These are phyloP conservation scores for Coemansia sp. DNA, from an alignment of 192 early-diverging fungal genomes.

Conservation along the genomic window DNA sequence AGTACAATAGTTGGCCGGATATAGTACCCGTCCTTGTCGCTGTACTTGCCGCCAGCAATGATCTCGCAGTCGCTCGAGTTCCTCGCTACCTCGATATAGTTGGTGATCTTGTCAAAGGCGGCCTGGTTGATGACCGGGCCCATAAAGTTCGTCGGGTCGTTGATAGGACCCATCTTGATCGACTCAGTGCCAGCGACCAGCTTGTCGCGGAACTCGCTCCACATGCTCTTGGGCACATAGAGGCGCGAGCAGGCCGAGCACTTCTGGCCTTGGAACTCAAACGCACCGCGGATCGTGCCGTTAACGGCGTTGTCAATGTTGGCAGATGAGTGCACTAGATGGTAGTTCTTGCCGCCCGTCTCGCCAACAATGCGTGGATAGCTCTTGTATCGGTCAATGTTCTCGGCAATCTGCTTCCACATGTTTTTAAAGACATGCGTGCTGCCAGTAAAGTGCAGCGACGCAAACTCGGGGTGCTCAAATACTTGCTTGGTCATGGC, in stretches of 20 bases:
- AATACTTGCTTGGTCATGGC: slow-evolving; percentile 78
- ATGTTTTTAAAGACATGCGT: slow-evolving; percentile 90
- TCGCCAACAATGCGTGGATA: slow-evolving; percentile 98
- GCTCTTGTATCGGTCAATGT: slow-evolving; percentile 85
- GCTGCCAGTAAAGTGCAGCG: slow-evolving; percentile 95
- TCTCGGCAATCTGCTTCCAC: slow-evolving; percentile 87
- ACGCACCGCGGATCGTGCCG: slow-evolving; percentile 87
- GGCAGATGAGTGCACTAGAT: slow-evolving; percentile 78
- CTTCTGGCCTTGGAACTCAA: slow-evolving; percentile 99
- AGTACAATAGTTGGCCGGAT: slow-evolving; percentile 88
- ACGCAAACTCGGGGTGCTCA: slow-evolving; percentile 87
- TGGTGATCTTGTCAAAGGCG: slow-evolving; percentile 90
- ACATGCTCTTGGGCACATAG: slow-evolving; percentile 84
- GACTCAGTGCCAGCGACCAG: slow-evolving; percentile 66
- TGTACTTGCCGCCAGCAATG: slow-evolving; percentile 86
- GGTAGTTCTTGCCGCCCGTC: slow-evolving; percentile 99
- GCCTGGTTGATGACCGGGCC: slow-evolving; percentile 90
- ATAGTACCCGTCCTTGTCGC: slow-evolving; percentile 84
- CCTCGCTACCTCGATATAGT: slow-evolving; percentile 81
- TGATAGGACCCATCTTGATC: slow-evolving; percentile 82
- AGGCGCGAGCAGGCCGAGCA: slow-evolving; percentile 92
- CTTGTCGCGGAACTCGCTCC: slow-evolving; percentile 66
- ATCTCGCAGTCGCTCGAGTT: slow-evolving; percentile 71
- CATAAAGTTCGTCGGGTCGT: slow-evolving; percentile 83
- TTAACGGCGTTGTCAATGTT: slow-evolving; percentile 75